phyloP scores from a whole-genome alignment of 306 rosid genomes.

The Prunus campanulata region DNA sequence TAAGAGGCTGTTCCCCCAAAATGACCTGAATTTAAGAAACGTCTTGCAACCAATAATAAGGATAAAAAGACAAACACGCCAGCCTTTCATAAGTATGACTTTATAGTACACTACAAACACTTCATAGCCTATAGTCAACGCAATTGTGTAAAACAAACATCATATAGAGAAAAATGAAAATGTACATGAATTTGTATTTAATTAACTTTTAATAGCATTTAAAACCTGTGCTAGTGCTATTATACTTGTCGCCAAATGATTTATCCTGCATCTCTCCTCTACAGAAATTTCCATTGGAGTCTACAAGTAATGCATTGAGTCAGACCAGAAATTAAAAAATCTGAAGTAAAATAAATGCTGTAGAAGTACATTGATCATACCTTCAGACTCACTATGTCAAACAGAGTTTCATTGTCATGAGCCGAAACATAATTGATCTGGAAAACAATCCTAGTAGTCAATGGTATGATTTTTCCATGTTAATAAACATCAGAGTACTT shows the following conservation, averaged over 20 bases:
- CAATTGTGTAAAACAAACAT: neutral
- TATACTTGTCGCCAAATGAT: slow-evolving; percentile 84
- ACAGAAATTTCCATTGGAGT: slow-evolving; percentile 56
- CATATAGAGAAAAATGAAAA: neutral
- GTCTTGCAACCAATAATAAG: neutral
- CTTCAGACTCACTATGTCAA: slow-evolving; percentile 87
- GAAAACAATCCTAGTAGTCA: slow-evolving; percentile 33
- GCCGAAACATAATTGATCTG: slow-evolving; percentile 94
- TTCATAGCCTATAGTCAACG: neutral
- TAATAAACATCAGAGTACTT: neutral
- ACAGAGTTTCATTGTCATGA: slow-evolving; percentile 89
- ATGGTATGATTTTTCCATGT: slow-evolving; percentile 19
- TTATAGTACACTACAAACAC: neutral
- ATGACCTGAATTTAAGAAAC: too few species aligned
- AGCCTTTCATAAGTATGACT: neutral
- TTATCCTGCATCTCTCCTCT: slow-evolving; percentile 84
- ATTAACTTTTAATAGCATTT: slow-evolving; percentile 20
- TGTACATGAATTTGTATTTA: neutral
- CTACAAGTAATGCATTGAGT: slow-evolving; percentile 41
- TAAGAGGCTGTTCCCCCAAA: too few species aligned
- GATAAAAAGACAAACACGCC: neutral
- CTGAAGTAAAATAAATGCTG: slow-evolving; percentile 10
- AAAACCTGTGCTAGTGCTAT: slow-evolving; percentile 86
- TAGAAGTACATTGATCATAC: slow-evolving; percentile 38
- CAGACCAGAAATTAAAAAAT: slow-evolving; percentile 7